These are phyloP conservation scores for Penicillium crystallinum DNA, from an alignment of 495 filamentous ascomycete genomes.

Conservation along the genomic window DNA sequence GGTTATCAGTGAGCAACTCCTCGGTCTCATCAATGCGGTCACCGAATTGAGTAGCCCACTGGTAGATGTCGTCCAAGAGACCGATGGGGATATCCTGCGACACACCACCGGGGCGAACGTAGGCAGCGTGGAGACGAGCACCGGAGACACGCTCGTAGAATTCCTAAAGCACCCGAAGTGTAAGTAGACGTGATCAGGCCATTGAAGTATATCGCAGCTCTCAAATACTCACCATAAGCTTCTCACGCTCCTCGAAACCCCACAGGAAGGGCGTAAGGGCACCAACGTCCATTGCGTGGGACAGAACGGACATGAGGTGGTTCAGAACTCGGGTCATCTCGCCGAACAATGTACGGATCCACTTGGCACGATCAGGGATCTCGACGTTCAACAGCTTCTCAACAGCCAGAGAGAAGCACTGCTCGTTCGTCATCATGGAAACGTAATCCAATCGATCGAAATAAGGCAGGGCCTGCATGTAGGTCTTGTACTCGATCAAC, in stretches of 20 bases:
- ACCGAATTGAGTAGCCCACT: constrained; percentile 99
- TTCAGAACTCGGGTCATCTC: constrained; percentile 95
- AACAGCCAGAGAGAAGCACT: constrained; percentile 90
- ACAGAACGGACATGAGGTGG: constrained; percentile 96
- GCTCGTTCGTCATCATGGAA: constrained; percentile 99
- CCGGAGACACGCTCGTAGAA: constrained; percentile 99
- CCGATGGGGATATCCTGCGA: constrained; percentile 92
- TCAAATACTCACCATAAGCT: constrained; percentile 78
- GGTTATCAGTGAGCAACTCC: constrained; percentile 97
- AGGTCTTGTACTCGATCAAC: constrained; percentile 99
- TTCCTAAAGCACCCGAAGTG: constrained; percentile 54
- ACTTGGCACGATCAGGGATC: constrained; percentile 93
- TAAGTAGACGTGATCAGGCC: neutral
- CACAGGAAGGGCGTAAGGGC: constrained; percentile 97
- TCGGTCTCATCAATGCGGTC: constrained; percentile 99
- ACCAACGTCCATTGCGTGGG: constrained; percentile 99
- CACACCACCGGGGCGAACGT: constrained; percentile 96
- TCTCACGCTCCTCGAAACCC: constrained; percentile 99
- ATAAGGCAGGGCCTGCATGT: constrained; percentile 96
- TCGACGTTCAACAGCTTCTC: constrained; percentile 99
- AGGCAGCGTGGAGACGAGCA: constrained; percentile 95
- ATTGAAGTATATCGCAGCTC: neutral
- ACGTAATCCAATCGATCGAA: constrained; percentile 99
- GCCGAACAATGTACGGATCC: constrained; percentile 91
- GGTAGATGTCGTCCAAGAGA: constrained; percentile 98